Conservation (phyloP, 768 basidiomycete genomes). For the Polyporus arcularius region DNA sequence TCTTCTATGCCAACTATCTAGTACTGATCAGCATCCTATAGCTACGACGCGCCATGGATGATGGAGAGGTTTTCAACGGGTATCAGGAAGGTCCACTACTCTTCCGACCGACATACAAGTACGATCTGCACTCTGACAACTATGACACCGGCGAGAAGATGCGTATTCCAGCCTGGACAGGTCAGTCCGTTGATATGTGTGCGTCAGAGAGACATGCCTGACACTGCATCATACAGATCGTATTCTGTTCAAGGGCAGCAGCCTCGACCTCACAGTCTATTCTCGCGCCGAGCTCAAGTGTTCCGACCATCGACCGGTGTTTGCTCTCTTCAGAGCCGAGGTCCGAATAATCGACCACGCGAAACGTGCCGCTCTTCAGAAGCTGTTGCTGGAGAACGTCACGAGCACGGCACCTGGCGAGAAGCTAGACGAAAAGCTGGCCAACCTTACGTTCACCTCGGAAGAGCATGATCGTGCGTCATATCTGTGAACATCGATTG, state of each 20-base stretch:
- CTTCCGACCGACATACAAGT: constrained; percentile 97
- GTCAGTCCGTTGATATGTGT: constrained; percentile 40
- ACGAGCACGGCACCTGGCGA: constrained; percentile 64
- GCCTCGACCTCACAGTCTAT: constrained; percentile 76
- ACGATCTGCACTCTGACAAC: constrained; percentile 75
- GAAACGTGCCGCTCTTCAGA: constrained; percentile 72
- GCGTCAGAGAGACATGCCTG: neutral
- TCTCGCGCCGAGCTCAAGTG: constrained; percentile 80
- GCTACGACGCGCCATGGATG: constrained; percentile 74
- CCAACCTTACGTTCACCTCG: constrained; percentile 51
- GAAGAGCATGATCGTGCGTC: constrained; percentile 41
- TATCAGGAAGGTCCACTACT: constrained; percentile 88
- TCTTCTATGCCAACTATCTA: neutral
- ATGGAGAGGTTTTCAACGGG: constrained; percentile 72
- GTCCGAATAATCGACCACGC: constrained; percentile 77
- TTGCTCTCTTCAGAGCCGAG: constrained; percentile 76
- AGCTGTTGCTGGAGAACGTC: constrained; percentile 65
- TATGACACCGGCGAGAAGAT: constrained; percentile 97
- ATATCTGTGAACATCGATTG: neutral
- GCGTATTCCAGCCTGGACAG: constrained; percentile 97
- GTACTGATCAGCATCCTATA: constrained; percentile 31
- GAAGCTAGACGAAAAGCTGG: constrained; percentile 70
- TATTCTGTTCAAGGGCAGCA: constrained; percentile 78
- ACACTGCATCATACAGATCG: constrained; percentile 59
- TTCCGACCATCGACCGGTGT: constrained; percentile 99